Evolutionary conservation across 208 protist species (phyloP), one percentile per base, ranked within the genome.

Genomic region (Hexamita inflata): DNA sequence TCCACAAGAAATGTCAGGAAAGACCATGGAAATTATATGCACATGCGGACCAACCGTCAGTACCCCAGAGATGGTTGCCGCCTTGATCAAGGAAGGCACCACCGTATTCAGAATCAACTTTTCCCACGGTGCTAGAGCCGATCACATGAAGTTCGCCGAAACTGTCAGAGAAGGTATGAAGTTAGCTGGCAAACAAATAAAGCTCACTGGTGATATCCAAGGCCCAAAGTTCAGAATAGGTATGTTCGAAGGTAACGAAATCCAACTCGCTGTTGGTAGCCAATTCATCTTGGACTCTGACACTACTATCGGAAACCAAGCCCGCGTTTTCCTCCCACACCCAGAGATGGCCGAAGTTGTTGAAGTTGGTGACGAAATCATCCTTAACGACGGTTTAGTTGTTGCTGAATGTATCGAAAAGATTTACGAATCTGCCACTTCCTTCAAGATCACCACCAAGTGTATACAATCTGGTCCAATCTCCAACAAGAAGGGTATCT

Each of bases 21-120:
- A 66, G 15, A 15, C 24, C 60, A 30, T 66, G 60, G 80, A 82
- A 45, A 73, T 82, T n/a, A 68, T 78, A 34, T 73, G 60, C 40
- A 82, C 79, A 1, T 59, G 81, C 41, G 79, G 79, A 15, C 79
- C 79, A 1, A 60, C 79, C 2, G 74, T 64, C 15, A 45, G 15
- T 0, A 58, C 4, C 28, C n/a, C 24, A 1, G 58, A 78, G 41
- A 67, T 77, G 39, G n/a, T 83, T 38, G 1, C 13, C n/a, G 73
- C 53, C 62, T 70, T 83, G 45, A 73, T 82, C 42, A 29, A 26
- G n/a, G 75, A 64, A 24, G 81, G 81, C 42, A 41, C 77, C 38
- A 60, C 77, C 58, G 59, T 77, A 24, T 70, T 81, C 58, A 66
- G 81, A n/a, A 73, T 83, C 67, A 83, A 83, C 75, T 79, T 81